Base-by-base conservation (phyloP, 352 stramenopile genomes). In the Phytophthora idaei region DNA sequence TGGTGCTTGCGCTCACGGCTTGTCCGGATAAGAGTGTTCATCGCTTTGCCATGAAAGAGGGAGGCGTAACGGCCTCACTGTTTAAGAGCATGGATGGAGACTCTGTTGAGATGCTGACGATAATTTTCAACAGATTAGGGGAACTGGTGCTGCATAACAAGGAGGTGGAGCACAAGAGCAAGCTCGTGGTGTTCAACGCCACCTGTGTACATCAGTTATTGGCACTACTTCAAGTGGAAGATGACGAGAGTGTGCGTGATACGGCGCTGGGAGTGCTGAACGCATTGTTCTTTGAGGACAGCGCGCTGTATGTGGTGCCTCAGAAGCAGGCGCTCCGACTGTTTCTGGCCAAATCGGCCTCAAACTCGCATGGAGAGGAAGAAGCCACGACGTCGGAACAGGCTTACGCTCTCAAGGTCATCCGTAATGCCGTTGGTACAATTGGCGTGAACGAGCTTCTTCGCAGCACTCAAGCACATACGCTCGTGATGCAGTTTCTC, bases 81-180 rank as follows among this genome's bases (percentile, higher is more conserved):
- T 92, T 92, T 61, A 92, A 93, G 65, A 88, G 80, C 61, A 52
- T 96, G 45, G 87, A 95, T 34, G 76, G 78, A 41, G 89, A 96
- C 62, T 83, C 81, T 14, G 61, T 63, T n/a, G 72, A 78, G 32
- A 75, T 90, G 61, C 67, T 93, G 53, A 67, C 62, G 32, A 60
- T 57, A 5, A 74, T 96, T 17, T 80, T 90, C 5, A 60, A 54
- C 6, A 58, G 57, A 6, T 37, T 96, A 17, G 66, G 76, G 0
- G 50, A 73, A 21, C 57, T 86, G 17, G 85, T 95, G 57, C 74
- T 96, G 27, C 46, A 64, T 32, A 92, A 85, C 53, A 8, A 67
- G 2, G 66, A 76, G 11, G 52, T 93, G 28, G 87, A 93, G 15
- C 46, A 60, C 9, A 87, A 87, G 42, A 80, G 61, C 48, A 93